These are phyloP conservation scores for Schizochytrium sp. DNA, from an alignment of 108 stramenopile genomes.

Conservation along the genomic window DNA sequence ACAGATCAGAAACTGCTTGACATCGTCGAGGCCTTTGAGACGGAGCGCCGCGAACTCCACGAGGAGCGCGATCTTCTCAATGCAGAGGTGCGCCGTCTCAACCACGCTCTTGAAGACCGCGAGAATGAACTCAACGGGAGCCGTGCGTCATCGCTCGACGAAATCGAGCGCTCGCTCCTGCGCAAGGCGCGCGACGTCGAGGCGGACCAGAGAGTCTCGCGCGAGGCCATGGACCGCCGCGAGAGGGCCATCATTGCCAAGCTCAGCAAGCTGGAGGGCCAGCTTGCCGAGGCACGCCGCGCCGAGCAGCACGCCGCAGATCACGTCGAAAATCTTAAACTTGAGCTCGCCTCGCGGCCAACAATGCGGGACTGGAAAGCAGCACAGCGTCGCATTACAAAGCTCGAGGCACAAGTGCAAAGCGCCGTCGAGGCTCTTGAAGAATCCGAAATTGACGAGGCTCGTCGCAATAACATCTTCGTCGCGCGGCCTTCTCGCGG, in stretches of 20 bases:
- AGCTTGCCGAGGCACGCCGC: neutral
- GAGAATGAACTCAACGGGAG: constrained; percentile 11
- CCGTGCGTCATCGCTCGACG: neutral
- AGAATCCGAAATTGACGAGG: neutral
- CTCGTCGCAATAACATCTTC: neutral
- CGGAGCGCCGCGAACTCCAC: neutral
- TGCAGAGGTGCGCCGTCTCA: constrained; percentile 11
- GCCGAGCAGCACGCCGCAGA: neutral
- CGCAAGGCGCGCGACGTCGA: neutral
- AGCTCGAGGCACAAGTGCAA: constrained; percentile 29
- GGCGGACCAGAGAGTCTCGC: neutral
- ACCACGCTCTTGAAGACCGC: neutral
- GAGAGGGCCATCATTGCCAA: neutral
- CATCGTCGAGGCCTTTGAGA: constrained; percentile 17
- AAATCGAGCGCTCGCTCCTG: neutral
- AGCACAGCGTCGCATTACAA: constrained; percentile 14
- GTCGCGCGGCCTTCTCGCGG: neutral
- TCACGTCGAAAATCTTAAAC: constrained; percentile 18
- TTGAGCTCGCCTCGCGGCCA: constrained; percentile 18
- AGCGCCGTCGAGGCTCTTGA: constrained; percentile 20
- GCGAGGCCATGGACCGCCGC: neutral
- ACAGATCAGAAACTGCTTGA: constrained; percentile 16
- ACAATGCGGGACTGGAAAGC: constrained; percentile 25
- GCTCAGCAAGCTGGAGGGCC: constrained; percentile 20
- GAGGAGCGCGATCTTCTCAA: constrained; percentile 4